A percentile compares a stretch with the other conserved stretches of the same genome.
Conservation (phyloP, 2,329 filamentous ascomycete genomes). For the Fusarium sp. region DNA sequence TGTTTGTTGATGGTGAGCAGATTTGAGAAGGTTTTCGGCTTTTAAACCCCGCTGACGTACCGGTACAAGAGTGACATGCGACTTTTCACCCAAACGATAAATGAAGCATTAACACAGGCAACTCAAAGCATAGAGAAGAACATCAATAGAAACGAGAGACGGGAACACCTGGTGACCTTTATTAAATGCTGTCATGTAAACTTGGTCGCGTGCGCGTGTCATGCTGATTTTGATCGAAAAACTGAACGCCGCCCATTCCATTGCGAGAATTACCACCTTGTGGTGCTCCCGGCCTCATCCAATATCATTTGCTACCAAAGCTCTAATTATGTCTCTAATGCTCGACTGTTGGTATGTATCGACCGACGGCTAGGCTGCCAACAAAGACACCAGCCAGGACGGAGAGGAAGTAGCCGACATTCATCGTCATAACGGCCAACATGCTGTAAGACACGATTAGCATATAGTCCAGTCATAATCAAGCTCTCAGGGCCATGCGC, state of each 20-base stretch:
- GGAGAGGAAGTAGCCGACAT: slow-evolving; percentile 84
- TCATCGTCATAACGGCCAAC: slow-evolving; percentile 91
- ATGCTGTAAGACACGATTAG: slow-evolving; percentile 67
- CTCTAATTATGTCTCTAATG: slow-evolving; percentile 47
- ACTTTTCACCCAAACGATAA: not conserved
- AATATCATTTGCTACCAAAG: not conserved
- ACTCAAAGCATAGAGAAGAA: not conserved
- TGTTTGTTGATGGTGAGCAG: slow-evolving; percentile 49
- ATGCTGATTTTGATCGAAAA: not conserved
- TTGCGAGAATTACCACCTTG: not conserved
- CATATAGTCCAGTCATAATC: not conserved
- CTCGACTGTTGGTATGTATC: slow-evolving; percentile 65
- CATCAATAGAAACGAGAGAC: not conserved
- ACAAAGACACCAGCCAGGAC: slow-evolving; percentile 83
- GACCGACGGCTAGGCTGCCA: slow-evolving; percentile 83
- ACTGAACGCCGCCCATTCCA: not conserved
- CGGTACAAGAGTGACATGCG: slow-evolving; percentile 45
- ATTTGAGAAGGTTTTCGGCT: slow-evolving; percentile 62
- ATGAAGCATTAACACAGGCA: not conserved
- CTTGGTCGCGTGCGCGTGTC: not conserved
- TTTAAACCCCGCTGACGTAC: slow-evolving; percentile 43
- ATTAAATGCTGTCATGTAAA: not conserved
- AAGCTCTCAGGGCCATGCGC: not conserved
- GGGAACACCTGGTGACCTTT: not conserved
- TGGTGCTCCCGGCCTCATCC: not conserved